Evolutionary conservation across 2,329 filamentous ascomycete species (phyloP).

Genomic region (Pseudofabraea citricarpa): DNA sequence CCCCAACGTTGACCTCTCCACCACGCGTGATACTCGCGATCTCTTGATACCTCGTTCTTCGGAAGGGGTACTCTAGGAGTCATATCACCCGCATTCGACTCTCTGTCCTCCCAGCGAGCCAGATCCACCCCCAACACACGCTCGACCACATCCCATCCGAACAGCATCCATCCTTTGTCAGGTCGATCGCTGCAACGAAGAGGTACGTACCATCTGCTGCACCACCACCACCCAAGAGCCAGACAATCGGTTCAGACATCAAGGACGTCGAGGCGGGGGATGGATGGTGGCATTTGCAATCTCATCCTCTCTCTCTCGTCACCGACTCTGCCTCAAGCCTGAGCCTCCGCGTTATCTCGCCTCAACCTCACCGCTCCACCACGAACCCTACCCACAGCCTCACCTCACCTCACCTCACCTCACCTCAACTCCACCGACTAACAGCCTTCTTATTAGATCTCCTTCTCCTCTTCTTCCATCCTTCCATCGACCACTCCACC

Average conservation of each 20-base stretch:
- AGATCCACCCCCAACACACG: neutral
- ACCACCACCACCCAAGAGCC: neutral
- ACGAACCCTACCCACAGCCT: constrained; percentile 9
- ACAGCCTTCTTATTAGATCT: constrained; percentile 10
- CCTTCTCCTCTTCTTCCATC: constrained; percentile 10
- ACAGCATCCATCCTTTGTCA: neutral
- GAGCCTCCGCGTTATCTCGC: neutral
- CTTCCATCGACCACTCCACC: constrained; percentile 2
- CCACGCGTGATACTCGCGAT: neutral
- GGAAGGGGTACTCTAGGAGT: neutral
- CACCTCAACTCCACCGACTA: constrained; percentile 14
- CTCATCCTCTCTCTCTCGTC: neutral
- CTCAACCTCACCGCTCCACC: neutral
- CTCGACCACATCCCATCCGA: neutral
- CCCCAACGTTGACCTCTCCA: neutral
- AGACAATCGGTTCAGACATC: neutral
- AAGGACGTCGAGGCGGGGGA: neutral
- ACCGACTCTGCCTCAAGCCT: neutral
- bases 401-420: too few relatives aligned
- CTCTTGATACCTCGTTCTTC: neutral
- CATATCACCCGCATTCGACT: neutral
- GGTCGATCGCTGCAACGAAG: too few relatives aligned
- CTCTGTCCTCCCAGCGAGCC: neutral
- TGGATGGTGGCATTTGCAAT: neutral
- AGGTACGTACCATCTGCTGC: too few relatives aligned